Evolutionary conservation across 2,329 filamentous ascomycete genomes (phyloP), one percentile per base, ranked within the genome.

Genomic region (Pseudogymnoascus sp.): DNA sequence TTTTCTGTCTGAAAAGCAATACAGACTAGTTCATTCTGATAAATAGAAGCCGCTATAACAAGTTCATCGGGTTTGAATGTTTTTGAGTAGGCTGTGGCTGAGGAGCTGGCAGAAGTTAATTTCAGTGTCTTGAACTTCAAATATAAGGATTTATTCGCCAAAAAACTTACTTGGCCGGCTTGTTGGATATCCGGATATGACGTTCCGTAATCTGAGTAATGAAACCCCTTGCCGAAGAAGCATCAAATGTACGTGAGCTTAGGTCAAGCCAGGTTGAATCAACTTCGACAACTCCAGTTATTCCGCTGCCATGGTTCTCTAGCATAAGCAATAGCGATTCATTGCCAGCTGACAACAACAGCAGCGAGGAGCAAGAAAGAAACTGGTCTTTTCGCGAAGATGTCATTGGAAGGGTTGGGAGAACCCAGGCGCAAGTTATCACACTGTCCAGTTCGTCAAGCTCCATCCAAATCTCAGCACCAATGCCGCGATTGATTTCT

Each of bases 401-500:
- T 16, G 28, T 6, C 8, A 11, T n/a, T 41, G 51, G 2, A 66
- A 66, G 6, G 67, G 37, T 61, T n/a, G 65, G 65, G 13, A 87
- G 78, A 11, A 81, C 76, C 84, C 85, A 88, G 14, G 79, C 80
- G 60, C 80, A 77, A 61, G 78, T 80, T 34, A 85, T 78, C 1
- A 79, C 77, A 6, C 77, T 76, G 6, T 75, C 76, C 48, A 79
- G 81, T 21, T 83, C 80, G 10, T 23, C 39, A 37, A 86, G 76
- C 21, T 85, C 82, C 4, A 85, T 70, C 1, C 83, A 85, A 68
- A 90, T 84, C 64, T 83, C 85, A 16, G 88, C 90, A 70, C 89
- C 85, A 28, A 90, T 76, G 3, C 90, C 90, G 73, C 85, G 80
- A 67, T 89, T 83, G 66, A 90, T 79, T 71, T 93, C 89, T 2